Evolutionary conservation across 2,329 filamentous ascomycete species (phyloP), one percentile per base, ranked within the genome.

Genomic region (Colletotrichum zoysiae): DNA sequence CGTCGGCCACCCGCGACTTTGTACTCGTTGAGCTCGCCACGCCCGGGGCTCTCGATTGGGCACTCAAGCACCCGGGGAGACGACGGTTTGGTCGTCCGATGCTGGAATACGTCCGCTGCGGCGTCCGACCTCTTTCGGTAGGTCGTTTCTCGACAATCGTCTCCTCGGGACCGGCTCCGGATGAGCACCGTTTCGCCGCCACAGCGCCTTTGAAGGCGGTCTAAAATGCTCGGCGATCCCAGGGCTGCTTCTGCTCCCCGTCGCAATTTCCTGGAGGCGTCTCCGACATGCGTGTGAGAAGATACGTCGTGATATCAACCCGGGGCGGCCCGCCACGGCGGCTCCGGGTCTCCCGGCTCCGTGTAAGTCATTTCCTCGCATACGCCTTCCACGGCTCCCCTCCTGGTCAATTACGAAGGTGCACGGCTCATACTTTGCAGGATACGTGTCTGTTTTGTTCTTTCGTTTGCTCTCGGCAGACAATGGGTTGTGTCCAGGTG

Each of bases 1-100:
- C 76, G 78, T 77, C 79, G 80, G 83, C 82, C 76, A 79, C 81
- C 81, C 78, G 82, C 84, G 81, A 92, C 87, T 85, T 90, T 90
- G 86, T 88, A 88, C 90, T 93, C 86, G 77, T 90, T 91, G 77
- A 84, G 83, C 82, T 89, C 90, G 83, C 80, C 81, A 53, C 60
- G 67, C 62, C 55, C 68, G 74, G 82, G 74, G 81, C 84, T 82
- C 81, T 84, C 82, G 56, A 78, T 75, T 63, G 78, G 82, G 80
- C 78, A 78, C 78, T 75, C 69, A 78, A 82, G 65, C 71, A 51
- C 8, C 26, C 33, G 5, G 6, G 46, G 46, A 57, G 16, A 67
- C 57, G n/a, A 14, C 46, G 23, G 3, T 71, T 73, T 67, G 56
- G 40, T 26, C 18, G 51, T 51, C 58, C 63, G 40, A 46, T 58